phyloP scores from a whole-genome alignment of 352 stramenopile species.

The Globisporangium emineosum region DNA sequence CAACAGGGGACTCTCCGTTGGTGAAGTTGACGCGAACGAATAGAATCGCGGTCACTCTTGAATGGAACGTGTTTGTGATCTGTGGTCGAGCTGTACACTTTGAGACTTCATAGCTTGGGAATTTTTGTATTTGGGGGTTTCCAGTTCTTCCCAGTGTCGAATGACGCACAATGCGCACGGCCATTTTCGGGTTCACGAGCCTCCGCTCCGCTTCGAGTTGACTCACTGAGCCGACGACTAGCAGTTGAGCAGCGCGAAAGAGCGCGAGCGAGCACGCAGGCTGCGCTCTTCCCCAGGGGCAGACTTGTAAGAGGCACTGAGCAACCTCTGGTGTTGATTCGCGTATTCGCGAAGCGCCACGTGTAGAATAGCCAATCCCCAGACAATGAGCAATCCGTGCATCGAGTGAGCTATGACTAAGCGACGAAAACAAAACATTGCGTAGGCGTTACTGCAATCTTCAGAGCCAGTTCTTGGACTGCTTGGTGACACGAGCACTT shows the following conservation, averaged over 20 bases:
- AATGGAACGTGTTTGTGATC: constrained; percentile 26
- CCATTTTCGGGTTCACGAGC: constrained; percentile 18
- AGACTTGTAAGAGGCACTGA: constrained; percentile 26
- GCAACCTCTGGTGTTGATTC: constrained; percentile 6
- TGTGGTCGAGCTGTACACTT: constrained; percentile 41
- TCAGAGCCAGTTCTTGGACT: too few relatives aligned
- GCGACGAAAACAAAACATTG: too few relatives aligned
- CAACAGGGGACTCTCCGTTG: constrained; percentile 11
- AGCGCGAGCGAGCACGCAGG: constrained; percentile 26
- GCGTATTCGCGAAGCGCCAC: constrained; percentile 25
- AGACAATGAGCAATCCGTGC: constrained; percentile 1
- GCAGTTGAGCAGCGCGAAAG: constrained; percentile 31
- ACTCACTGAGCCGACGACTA: constrained; percentile 12
- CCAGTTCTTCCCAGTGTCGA: constrained; percentile 24
- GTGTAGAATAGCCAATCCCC: constrained; percentile 20
- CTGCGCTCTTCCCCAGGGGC: constrained; percentile 20
- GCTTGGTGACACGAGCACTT: too few relatives aligned
- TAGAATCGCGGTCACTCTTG: constrained; percentile 17
- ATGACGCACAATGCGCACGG: constrained; percentile 25
- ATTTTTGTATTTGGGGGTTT: constrained; percentile 20
- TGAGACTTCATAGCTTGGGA: constrained; percentile 21
- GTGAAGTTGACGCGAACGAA: constrained; percentile 24
- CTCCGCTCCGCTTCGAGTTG: constrained; percentile 19
- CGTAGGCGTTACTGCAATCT: too few relatives aligned
- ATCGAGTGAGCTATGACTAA: neutral